Evolutionary conservation across 1,284 basidiomycete species (phyloP).

Genomic region (Cryptococcus jaspeensis): DNA sequence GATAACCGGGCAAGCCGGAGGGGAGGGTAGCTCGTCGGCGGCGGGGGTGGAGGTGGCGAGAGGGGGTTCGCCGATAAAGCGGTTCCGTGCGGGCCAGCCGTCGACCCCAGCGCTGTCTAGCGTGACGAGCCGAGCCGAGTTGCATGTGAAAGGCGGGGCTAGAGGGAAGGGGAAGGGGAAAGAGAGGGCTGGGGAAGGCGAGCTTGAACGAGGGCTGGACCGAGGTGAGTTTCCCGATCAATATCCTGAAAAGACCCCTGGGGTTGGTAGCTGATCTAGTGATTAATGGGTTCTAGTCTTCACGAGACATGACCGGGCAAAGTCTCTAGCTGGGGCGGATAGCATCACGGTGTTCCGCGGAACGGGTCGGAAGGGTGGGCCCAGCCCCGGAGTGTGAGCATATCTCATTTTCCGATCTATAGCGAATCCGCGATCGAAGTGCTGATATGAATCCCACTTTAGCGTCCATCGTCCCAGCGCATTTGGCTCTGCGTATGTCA

Average conservation of each 20-base stretch:
- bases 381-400: background rate
- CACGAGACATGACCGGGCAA: conserved; percentile 7
- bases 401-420: background rate
- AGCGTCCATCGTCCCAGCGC: background rate
- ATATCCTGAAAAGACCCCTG: background rate
- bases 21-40: background rate
- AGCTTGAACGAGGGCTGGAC: conserved; percentile 10
- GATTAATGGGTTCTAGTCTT: background rate
- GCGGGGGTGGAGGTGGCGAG: too few species aligned
- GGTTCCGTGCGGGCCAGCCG: background rate
- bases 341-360: background rate
- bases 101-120: background rate
- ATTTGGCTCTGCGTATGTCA: conserved; percentile 1
- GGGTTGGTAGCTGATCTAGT: background rate
- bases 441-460: background rate
- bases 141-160: background rate
- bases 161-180: conserved; percentile 8
- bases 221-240: background rate
- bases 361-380: background rate
- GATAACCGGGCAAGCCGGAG: background rate
- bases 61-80: background rate
- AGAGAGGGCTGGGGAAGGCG: background rate
- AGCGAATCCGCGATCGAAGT: too few species aligned
- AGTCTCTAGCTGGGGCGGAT: background rate
- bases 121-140: background rate